Percentiles rank a stretch among this genome's conserved stretches.
Conservation (phyloP, 129 eudicot species). For the Deinandra increscens region DNA sequence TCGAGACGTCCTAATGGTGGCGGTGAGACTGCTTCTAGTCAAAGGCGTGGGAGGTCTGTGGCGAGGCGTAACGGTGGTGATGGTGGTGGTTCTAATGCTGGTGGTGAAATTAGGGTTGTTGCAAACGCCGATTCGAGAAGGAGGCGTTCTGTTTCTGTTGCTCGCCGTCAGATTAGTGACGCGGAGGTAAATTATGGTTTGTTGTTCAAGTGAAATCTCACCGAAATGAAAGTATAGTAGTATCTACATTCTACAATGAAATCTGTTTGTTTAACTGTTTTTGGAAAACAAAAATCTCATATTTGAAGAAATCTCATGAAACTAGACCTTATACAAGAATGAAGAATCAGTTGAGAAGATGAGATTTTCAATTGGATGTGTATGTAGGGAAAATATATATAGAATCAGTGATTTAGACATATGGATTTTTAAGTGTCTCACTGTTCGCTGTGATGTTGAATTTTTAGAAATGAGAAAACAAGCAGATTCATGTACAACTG, state of each 20-base stretch:
- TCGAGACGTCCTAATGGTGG: slow-evolving; percentile 48
- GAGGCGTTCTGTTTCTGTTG: slow-evolving; percentile 83
- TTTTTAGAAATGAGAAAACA: not conserved
- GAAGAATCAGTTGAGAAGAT: too few species aligned
- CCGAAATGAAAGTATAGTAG: slow-evolving; percentile 1
- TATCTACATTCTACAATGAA: not conserved
- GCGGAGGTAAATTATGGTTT: slow-evolving; percentile 48
- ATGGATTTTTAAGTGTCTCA: not conserved
- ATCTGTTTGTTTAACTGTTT: slow-evolving; percentile 18
- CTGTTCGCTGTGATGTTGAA: too few species aligned
- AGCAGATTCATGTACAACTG: not conserved
- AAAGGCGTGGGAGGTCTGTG: slow-evolving; percentile 74
- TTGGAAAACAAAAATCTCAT: too few species aligned
- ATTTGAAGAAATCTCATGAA: too few species aligned
- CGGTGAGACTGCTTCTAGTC: slow-evolving; percentile 9
- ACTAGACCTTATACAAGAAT: too few species aligned
- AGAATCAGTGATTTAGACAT: too few species aligned
- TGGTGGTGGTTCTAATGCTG: slow-evolving; percentile 12
- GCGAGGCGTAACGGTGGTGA: slow-evolving; percentile 49
- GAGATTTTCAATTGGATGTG: too few species aligned
- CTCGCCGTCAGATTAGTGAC: slow-evolving; percentile 54
- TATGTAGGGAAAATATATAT: not conserved
- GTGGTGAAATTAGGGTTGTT: slow-evolving; percentile 26
- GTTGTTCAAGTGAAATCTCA: not conserved
- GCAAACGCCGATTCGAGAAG: slow-evolving; percentile 51